Evolutionary conservation across 192 early-diverging fungal species (phyloP).

Genomic region (Chytriomyces sp.): DNA sequence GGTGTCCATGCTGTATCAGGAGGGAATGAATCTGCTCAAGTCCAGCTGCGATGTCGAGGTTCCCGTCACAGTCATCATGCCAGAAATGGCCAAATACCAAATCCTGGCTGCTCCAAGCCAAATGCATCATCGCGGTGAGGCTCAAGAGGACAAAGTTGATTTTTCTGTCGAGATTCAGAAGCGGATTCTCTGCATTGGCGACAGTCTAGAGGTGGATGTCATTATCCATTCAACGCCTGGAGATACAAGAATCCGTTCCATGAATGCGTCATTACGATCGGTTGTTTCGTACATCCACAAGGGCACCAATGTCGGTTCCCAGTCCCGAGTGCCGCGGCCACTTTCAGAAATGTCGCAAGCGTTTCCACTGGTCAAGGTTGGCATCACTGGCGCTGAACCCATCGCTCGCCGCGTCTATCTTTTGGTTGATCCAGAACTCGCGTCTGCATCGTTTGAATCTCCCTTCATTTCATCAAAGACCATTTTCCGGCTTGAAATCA

Average conservation of each 20-base stretch:
- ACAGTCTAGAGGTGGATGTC: constrained; percentile 28
- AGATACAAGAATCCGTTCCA: constrained; percentile 13
- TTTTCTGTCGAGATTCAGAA: constrained; percentile 17
- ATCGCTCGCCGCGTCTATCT: constrained; percentile 7
- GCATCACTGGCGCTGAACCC: background rate
- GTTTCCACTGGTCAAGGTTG: constrained; percentile 11
- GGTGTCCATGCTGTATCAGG: constrained; percentile 32
- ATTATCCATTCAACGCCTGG: constrained; percentile 13
- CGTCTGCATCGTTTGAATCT: constrained; percentile 8
- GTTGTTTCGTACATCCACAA: constrained; percentile 3
- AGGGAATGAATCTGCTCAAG: constrained; percentile 38
- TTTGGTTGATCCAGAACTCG: constrained; percentile 20
- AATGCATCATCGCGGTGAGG: constrained; percentile 12
- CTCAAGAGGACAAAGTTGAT: background rate
- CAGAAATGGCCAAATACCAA: constrained; percentile 11
- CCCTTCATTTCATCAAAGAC: constrained; percentile 22
- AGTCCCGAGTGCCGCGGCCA: constrained; percentile 7
- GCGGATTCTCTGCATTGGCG: constrained; percentile 22
- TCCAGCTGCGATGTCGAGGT: constrained; percentile 23
- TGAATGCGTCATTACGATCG: constrained; percentile 24
- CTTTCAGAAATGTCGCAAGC: constrained; percentile 7
- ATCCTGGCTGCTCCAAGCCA: constrained; percentile 16
- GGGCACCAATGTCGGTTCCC: background rate
- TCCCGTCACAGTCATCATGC: constrained; percentile 31
- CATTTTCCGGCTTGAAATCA: constrained; percentile 15